phyloP scores from a whole-genome alignment of 139 green algal genomes.

The Asterochloris erici region DNA sequence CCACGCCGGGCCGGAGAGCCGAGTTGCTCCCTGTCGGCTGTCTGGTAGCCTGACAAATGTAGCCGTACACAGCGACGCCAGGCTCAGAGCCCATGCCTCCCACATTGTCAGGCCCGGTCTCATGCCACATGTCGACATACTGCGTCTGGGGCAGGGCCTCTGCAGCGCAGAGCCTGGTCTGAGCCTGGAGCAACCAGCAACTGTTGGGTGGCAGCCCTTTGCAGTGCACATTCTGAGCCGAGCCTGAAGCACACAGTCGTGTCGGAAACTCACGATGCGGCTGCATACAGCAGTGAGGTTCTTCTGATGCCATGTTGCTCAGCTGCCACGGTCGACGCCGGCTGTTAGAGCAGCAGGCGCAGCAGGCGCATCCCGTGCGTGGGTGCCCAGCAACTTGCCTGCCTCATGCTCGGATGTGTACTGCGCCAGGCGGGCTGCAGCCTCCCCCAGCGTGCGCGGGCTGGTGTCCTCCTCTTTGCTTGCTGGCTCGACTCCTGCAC shows the following conservation, averaged over 20 bases:
- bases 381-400: constrained; percentile 1
- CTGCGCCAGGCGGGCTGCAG: constrained; percentile 53
- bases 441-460: constrained; percentile 53
- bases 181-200: too few relatives aligned
- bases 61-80: constrained; percentile 24
- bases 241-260: background rate
- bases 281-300: background rate
- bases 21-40: too few relatives aligned
- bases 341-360: background rate
- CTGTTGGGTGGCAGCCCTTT: background rate
- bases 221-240: background rate
- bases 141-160: constrained; percentile 39
- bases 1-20: too few relatives aligned
- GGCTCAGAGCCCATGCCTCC: constrained; percentile 33
- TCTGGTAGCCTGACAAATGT: too few relatives aligned
- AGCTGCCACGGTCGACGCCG: constrained; percentile 5
- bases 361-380: background rate
- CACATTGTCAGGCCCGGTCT: constrained; percentile 52
- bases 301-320: background rate
- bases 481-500: too few relatives aligned
- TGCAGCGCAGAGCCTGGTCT: background rate
- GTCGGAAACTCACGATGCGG: background rate
- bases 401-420: constrained; percentile 42
- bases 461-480: constrained; percentile 48
- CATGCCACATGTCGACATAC: constrained; percentile 62